These are phyloP conservation scores for Rostrohypoxylon terebratum DNA, from an alignment of 495 filamentous ascomycete genomes.

Conservation along the genomic window DNA sequence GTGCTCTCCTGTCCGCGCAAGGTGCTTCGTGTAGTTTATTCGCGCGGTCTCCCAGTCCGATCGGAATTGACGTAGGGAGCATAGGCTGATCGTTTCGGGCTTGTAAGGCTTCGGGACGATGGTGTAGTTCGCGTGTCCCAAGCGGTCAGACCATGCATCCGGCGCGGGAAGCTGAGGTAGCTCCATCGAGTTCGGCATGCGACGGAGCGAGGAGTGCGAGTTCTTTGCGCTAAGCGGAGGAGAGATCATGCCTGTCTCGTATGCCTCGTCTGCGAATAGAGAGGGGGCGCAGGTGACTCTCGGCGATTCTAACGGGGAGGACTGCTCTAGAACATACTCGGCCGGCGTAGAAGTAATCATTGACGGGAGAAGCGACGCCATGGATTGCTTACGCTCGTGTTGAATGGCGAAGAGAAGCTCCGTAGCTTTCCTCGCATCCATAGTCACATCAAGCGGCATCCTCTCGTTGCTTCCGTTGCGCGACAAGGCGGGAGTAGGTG, in stretches of 20 bases:
- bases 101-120: conserved; percentile 85
- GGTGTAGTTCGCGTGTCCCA: conserved; percentile 93
- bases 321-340: conserved; percentile 58
- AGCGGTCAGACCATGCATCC: conserved; percentile 83
- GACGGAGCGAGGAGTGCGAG: conserved; percentile 79
- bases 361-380: conserved; percentile 85
- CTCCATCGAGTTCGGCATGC: conserved; percentile 52
- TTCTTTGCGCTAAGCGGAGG: conserved; percentile 84
- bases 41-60: conserved; percentile 84
- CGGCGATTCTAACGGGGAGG: conserved; percentile 87
- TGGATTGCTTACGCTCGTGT: conserved; percentile 71
- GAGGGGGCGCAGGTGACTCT: conserved; percentile 58
- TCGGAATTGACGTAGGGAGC: conserved; percentile 74
- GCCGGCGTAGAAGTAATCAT: conserved; percentile 68
- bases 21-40: conserved; percentile 83
- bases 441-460: conserved; percentile 56
- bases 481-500: conserved; percentile 74
- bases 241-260: conserved; percentile 64
- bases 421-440: conserved; percentile 71
- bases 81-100: conserved; percentile 67
- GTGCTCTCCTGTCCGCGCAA: conserved; percentile 86
- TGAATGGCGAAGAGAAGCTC: conserved; percentile 60
- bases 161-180: conserved; percentile 63
- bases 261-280: conserved; percentile 41
- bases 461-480: conserved; percentile 71